Conservation (phyloP, 179 eudicot species). For the Drosera spatulata region DNA sequence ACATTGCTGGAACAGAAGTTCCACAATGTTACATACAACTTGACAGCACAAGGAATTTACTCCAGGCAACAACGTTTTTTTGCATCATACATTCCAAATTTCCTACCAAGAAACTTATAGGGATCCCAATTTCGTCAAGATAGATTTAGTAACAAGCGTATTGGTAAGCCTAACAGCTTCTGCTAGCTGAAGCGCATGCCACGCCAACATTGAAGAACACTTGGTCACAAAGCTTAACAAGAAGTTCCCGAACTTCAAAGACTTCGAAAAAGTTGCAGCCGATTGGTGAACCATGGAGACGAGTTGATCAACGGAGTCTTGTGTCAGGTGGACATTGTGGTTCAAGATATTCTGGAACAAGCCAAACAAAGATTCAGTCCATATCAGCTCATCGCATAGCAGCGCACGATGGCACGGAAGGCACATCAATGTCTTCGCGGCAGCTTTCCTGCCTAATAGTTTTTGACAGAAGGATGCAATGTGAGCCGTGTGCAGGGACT, state of each 20-base stretch:
- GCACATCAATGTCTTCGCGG: constrained; percentile 18
- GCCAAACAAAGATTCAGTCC: constrained; percentile 39
- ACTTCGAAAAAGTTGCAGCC: constrained; percentile 24
- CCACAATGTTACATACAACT: too few species aligned
- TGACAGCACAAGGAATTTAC: too few species aligned
- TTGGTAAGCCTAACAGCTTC: constrained; percentile 22
- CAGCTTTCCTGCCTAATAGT: constrained; percentile 22
- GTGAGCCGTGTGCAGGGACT: constrained; percentile 49
- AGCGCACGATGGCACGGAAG: constrained; percentile 32
- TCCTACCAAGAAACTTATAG: constrained; percentile 8
- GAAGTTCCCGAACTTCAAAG: constrained; percentile 46
- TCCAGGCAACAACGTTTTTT: too few species aligned
- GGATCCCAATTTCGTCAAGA: constrained; percentile 29
- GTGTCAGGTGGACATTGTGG: constrained; percentile 33
- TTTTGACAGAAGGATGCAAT: constrained; percentile 47
- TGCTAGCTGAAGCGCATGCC: constrained; percentile 26
- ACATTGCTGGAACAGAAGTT: too few species aligned
- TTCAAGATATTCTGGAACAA: constrained; percentile 38
- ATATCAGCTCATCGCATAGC: constrained; percentile 26
- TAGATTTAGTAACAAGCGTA: constrained; percentile 43
- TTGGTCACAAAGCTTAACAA: constrained; percentile 30
- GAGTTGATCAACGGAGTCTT: constrained; percentile 35
- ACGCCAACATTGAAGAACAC: constrained; percentile 24
- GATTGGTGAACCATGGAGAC: constrained; percentile 20
- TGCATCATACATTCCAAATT: too few species aligned